phyloP scores from a whole-genome alignment of 257 asterid genomes.

The Lycium barbarum region DNA sequence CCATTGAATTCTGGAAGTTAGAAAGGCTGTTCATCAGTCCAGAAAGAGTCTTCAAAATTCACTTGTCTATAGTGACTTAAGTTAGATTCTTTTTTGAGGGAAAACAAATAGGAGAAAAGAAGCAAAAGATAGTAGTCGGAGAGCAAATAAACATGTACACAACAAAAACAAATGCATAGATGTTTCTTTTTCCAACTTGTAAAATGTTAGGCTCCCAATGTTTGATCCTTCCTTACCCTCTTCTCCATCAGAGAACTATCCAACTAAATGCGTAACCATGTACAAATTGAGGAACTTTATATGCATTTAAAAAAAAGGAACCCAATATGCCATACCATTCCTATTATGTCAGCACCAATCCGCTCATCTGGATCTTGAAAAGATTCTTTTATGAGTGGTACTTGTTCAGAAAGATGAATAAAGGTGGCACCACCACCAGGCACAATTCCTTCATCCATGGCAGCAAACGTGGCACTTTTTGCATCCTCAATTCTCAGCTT shows the following conservation, averaged over 20 bases:
- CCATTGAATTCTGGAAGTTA: slow-evolving; percentile 16
- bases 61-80: background rate
- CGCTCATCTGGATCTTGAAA: slow-evolving; percentile 78
- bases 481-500: slow-evolving; percentile 95
- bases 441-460: slow-evolving; percentile 94
- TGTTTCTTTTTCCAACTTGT: slow-evolving; percentile 15
- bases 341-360: slow-evolving; percentile 90
- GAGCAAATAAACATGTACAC: slow-evolving; percentile 6
- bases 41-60: slow-evolving; percentile 23
- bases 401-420: slow-evolving; percentile 81
- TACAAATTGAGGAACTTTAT: slow-evolving; percentile 3
- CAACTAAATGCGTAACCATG: slow-evolving; percentile 8
- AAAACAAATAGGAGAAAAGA: background rate
- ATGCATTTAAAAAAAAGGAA: slow-evolving; percentile 5
- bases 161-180: background rate
- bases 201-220: background rate
- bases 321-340: slow-evolving; percentile 48
- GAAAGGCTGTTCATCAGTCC: background rate
- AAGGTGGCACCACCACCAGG: slow-evolving; percentile 98
- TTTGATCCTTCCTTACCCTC: background rate
- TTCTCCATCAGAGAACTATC: slow-evolving; percentile 9
- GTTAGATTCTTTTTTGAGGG: background rate
- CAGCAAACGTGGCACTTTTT: slow-evolving; percentile 88
- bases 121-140: background rate
- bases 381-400: slow-evolving; percentile 60